These are phyloP conservation scores for Chaetomium sp. DNA, from an alignment of 2,329 filamentous ascomycete genomes.

Conservation along the genomic window DNA sequence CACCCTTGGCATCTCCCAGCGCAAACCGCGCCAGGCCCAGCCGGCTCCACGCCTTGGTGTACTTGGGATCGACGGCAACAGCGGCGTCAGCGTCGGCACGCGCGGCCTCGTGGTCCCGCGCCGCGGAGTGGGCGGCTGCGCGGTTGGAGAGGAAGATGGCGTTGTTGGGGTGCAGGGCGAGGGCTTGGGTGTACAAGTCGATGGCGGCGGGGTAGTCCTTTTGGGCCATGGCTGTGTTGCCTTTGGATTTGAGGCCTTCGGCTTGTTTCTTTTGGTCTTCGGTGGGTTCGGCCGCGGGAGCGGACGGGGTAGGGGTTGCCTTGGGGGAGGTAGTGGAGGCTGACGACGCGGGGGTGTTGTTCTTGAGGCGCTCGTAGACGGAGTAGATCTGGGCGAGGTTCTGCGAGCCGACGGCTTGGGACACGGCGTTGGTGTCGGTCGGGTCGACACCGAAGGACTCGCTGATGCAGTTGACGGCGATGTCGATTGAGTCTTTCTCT, in stretches of 20 bases:
- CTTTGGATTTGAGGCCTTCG: constrained; percentile 80
- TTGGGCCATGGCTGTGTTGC: constrained; percentile 89
- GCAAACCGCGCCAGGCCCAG: constrained; percentile 88
- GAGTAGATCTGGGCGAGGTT: constrained; percentile 86
- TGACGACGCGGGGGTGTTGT: constrained; percentile 35
- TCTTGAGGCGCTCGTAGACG: constrained; percentile 92
- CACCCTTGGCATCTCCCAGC: constrained; percentile 80
- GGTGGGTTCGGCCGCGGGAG: constrained; percentile 31
- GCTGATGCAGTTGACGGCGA: constrained; percentile 88
- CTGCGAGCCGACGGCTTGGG: constrained; percentile 75
- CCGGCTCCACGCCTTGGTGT: constrained; percentile 96
- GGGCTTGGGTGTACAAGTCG: constrained; percentile 79
- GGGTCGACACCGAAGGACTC: constrained; percentile 94
- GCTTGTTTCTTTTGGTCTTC: constrained; percentile 69
- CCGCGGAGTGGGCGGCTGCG: constrained; percentile 84
- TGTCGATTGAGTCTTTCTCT: constrained; percentile 88
- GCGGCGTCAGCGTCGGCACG: constrained; percentile 86
- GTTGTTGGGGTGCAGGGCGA: constrained; percentile 74
- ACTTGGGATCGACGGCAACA: constrained; percentile 78
- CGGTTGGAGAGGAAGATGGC: constrained; percentile 97
- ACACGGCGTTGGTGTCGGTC: constrained; percentile 63
- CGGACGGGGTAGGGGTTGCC: constrained; percentile 30
- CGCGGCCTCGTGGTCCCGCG: constrained; percentile 76
- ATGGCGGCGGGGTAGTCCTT: constrained; percentile 85
- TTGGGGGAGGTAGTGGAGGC: constrained; percentile 33